Evolutionary conservation across 2,329 filamentous ascomycete genomes (phyloP), one percentile per base, ranked within the genome.

Genomic region (Tolypocladium guangdongense): DNA sequence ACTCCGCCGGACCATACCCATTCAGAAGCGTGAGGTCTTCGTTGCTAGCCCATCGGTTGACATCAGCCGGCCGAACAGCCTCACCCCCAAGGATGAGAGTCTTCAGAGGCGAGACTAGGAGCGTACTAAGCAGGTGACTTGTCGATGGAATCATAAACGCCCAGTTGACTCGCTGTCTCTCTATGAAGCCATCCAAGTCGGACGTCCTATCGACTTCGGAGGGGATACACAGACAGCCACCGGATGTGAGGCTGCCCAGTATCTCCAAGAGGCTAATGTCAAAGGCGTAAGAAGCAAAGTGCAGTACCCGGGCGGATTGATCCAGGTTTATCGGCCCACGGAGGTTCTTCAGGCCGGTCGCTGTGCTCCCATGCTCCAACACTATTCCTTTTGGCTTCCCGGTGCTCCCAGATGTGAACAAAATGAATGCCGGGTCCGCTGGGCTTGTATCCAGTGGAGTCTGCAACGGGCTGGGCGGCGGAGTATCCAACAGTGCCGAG

Each of bases 211-310:
- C 51, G 4, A 18, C 12, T 2, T 50, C 33, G 2, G 52, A 50
- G 30, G 52, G 52, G 11, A 53, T 53, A 18, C 52, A 53, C 2
- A 53, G 16, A 24, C 52, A 53, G 18, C 47, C 52, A 11, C 52
- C 52, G 14, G 27, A 48, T 3, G 39, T 24, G 27, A 50, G 38
- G 22, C 52, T 49, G 12, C 48, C 52, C 11, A 53, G 33, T 10
- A 53, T 36, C 30, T 53, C 52, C 2, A 53, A 27, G 4, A 53
- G 30, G 27, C 48, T 38, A 2, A 16, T 14, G 16, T 32, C 32
- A 47, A 50, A 39, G 14, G 48, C 52, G 14, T 37, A 50, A 1
- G 52, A 50, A 5, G 52, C 48, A 24, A 36, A 53, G n/a, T 53
- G 52, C 24, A 53, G 24, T 7, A 53, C 35, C 7, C 48, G 30